A percentile compares a stretch with the other conserved stretches of the same genome.
These are phyloP conservation scores for Giardia duodenalis DNA, from an alignment of 208 protist species.

Conservation along the genomic window DNA sequence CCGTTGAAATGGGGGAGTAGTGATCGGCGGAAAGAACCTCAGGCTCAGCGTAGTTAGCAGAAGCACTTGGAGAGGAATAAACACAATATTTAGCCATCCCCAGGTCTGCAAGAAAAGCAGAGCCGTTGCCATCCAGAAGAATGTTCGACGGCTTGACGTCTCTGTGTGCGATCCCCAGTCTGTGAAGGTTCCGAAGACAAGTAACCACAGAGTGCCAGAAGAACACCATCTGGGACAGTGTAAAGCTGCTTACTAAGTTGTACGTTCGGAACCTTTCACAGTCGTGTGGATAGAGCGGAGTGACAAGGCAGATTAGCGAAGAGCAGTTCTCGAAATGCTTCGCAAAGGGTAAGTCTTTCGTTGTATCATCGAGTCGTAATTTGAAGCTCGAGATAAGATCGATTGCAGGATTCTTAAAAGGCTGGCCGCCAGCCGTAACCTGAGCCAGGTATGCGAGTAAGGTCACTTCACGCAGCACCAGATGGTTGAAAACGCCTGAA, in stretches of 20 bases:
- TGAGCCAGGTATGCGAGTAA: neutral
- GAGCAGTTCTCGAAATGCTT: no score
- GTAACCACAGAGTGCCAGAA: neutral
- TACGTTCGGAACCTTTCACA: neutral
- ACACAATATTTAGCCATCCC: conserved; percentile 80
- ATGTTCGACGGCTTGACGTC: conserved; percentile 46
- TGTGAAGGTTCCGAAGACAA: conserved; percentile 27
- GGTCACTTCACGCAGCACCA: neutral
- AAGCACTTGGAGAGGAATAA: conserved; percentile 24
- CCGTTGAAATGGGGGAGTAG: neutral
- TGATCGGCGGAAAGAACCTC: neutral
- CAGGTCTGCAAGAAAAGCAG: conserved; percentile 74
- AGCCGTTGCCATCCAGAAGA: conserved; percentile 59
- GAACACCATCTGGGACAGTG: neutral
- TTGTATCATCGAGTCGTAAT: neutral
- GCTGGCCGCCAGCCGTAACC: neutral
- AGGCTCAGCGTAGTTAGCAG: conserved; percentile 51
- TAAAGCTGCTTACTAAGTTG: neutral
- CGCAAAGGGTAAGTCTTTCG: neutral
- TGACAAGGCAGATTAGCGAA: neutral
- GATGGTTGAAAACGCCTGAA: neutral
- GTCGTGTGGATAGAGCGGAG: neutral
- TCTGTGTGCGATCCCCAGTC: conserved; percentile 35
- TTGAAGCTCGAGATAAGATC: neutral
- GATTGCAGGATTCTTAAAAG: neutral